A percentile compares a stretch with the other conserved stretches of the same genome.
Evolutionary conservation across 495 filamentous ascomycete species (phyloP).

Genomic region (Aspergillus sclerotiicarbonarius): DNA sequence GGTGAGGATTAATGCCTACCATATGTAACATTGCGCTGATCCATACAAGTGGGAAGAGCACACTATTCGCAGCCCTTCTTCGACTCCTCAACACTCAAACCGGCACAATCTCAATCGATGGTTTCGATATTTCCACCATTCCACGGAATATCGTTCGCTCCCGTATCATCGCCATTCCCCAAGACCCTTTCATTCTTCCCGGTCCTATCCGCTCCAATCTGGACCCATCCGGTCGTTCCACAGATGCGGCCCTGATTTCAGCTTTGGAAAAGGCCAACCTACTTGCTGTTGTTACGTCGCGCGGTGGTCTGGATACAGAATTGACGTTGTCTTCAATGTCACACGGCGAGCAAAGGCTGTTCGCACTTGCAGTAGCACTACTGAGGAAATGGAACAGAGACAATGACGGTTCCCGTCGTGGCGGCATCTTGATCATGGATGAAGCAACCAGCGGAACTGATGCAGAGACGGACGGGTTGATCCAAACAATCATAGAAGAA

Average conservation of each 20-base stretch:
- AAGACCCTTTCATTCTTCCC: background rate
- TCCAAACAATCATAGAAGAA: background rate
- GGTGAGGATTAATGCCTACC: background rate
- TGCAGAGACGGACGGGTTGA: background rate
- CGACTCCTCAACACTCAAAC: background rate
- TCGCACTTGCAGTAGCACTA: background rate
- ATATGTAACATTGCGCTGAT: background rate
- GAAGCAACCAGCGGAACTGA: constrained; percentile 2
- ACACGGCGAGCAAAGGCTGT: background rate
- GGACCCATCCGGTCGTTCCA: background rate
- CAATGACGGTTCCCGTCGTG: background rate
- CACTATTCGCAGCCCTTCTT: background rate
- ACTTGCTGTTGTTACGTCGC: background rate
- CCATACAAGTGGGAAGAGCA: constrained; percentile 1
- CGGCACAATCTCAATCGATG: constrained; percentile 1
- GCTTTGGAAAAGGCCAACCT: background rate
- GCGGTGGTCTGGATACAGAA: background rate
- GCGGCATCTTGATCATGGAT: background rate
- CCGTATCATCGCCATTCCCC: constrained; percentile 1
- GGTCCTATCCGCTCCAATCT: constrained; percentile 5
- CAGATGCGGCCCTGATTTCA: background rate
- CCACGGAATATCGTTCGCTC: background rate
- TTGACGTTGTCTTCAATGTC: background rate
- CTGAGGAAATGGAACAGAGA: background rate
- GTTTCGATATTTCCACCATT: background rate